Percentiles rank a stretch among this genome's conserved stretches.
Conservation (phyloP, 106 monocot genomes). For the Dendrobium nobile region DNA sequence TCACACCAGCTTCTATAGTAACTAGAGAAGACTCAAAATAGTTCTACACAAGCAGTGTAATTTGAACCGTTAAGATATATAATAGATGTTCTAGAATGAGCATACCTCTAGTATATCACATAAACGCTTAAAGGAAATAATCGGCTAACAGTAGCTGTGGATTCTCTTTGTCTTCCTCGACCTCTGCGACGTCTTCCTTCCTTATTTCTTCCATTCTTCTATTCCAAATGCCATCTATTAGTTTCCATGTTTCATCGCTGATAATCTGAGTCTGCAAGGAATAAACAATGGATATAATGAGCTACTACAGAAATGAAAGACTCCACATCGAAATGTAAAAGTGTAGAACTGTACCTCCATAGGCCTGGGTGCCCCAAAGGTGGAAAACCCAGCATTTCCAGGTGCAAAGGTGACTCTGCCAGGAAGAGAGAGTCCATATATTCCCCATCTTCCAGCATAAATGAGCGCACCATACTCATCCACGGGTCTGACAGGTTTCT, state of each 20-base stretch:
- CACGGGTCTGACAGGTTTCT: constrained; percentile 64
- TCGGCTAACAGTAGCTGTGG: constrained; percentile 59
- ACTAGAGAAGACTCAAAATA: neutral
- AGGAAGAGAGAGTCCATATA: constrained; percentile 72
- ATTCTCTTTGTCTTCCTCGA: constrained; percentile 46
- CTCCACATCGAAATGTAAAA: neutral
- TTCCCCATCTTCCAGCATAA: constrained; percentile 92
- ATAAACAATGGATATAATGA: constrained; percentile 8
- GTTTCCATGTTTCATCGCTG: constrained; percentile 73
- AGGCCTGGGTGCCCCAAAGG: constrained; percentile 79
- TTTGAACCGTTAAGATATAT: neutral
- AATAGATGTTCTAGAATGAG: neutral
- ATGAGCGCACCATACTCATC: constrained; percentile 79
- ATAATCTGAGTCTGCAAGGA: constrained; percentile 63
- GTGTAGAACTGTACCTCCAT: constrained; percentile 39
- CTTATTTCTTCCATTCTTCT: constrained; percentile 58
- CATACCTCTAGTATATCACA: neutral
- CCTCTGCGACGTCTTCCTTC: constrained; percentile 46
- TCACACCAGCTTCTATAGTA: neutral
- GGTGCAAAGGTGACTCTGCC: constrained; percentile 85
- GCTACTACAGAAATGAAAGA: neutral
- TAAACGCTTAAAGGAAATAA: constrained; percentile 37
- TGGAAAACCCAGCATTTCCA: constrained; percentile 68
- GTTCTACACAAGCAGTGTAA: neutral
- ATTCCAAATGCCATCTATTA: constrained; percentile 67